Conservation (phyloP, 2,329 filamentous ascomycete genomes). For the Penicillium thymicola region DNA sequence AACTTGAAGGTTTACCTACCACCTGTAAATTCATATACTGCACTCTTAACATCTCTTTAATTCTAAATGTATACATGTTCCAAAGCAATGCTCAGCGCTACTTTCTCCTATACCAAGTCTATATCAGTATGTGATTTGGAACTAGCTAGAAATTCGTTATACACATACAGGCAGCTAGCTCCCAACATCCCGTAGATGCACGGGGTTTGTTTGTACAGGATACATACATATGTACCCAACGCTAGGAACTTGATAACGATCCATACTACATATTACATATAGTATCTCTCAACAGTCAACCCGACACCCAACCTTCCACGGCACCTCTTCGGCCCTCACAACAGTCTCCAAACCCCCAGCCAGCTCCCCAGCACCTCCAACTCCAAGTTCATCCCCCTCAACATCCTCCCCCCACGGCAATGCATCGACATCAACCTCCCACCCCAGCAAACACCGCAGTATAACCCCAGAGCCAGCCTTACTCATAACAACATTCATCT, state of each 20-base stretch:
- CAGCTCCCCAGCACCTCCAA: slow-evolving; percentile 57
- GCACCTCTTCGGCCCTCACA: slow-evolving; percentile 66
- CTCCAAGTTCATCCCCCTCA: slow-evolving; percentile 60
- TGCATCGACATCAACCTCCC: slow-evolving; percentile 76
- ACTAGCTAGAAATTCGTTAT: neutral
- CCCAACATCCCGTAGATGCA: too few relatives aligned
- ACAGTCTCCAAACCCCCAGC: slow-evolving; percentile 79
- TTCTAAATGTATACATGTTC: neutral
- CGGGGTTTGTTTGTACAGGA: too few relatives aligned
- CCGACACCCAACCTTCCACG: slow-evolving; percentile 24
- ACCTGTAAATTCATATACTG: neutral
- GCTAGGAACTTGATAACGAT: neutral
- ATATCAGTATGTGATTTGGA: neutral
- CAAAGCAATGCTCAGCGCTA: neutral
- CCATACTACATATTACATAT: neutral
- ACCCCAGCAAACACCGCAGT: slow-evolving; percentile 68
- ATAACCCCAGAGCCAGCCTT: slow-evolving; percentile 84
- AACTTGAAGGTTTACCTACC: neutral
- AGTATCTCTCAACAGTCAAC: neutral
- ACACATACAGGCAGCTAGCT: neutral
- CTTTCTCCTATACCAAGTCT: neutral
- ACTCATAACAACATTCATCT: slow-evolving; percentile 88
- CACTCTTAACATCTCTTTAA: neutral
- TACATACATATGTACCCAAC: neutral
- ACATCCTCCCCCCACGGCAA: slow-evolving; percentile 83